These are phyloP conservation scores for Euclidium syriacum DNA, from an alignment of 345 rosid genomes.

Conservation along the genomic window DNA sequence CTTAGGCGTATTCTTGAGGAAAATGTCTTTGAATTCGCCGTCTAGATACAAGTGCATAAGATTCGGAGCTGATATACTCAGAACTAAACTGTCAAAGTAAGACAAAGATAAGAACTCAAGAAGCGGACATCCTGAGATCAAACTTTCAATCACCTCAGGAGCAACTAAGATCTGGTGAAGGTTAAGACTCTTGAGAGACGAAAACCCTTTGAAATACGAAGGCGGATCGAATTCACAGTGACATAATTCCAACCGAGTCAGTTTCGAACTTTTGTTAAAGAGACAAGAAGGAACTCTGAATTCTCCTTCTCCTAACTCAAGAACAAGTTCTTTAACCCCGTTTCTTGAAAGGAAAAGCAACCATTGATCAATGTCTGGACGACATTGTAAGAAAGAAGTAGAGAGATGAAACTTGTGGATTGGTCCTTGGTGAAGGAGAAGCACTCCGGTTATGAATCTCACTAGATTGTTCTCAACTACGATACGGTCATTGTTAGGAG, in stretches of 20 bases:
- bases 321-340: conserved; percentile 63
- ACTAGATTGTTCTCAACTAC: conserved; percentile 43
- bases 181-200: conserved; percentile 53
- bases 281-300: conserved; percentile 77
- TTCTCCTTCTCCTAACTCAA: conserved; percentile 79
- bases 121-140: conserved; percentile 72
- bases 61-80: conserved; percentile 65
- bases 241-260: conserved; percentile 63
- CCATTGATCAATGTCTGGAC: conserved; percentile 91
- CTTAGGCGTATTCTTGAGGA: conserved; percentile 67
- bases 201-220: conserved; percentile 60
- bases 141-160: conserved; percentile 69
- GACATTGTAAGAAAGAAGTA: conserved; percentile 45
- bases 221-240: conserved; percentile 86
- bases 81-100: conserved; percentile 70
- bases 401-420: conserved; percentile 84
- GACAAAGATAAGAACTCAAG: conserved; percentile 76
- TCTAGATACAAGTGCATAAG: conserved; percentile 77
- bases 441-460: conserved; percentile 54
- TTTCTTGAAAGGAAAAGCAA: conserved; percentile 77
- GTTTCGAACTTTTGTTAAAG: conserved; percentile 45
- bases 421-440: conserved; percentile 89
- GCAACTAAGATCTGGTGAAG: conserved; percentile 75
- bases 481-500: conserved; percentile 25
- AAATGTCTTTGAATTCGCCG: conserved; percentile 83